Evolutionary conservation across 352 stramenopile genomes (phyloP), one percentile per base, ranked within the genome.

Genomic region (Globisporangium nodosum): DNA sequence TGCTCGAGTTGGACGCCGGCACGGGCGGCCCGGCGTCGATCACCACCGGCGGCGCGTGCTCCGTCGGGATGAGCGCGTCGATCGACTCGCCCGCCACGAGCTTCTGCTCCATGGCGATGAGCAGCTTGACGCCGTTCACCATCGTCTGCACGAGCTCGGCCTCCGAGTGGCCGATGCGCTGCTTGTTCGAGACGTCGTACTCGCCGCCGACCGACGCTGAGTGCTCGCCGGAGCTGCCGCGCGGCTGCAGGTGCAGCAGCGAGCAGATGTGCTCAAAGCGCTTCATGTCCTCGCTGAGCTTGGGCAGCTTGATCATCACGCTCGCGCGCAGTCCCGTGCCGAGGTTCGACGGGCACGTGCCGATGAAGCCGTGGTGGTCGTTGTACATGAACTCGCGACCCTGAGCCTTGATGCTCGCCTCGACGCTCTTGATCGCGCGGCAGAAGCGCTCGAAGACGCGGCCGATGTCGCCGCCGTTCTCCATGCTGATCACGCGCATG

Each of bases 121-220:
- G 33, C 33, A 39, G 33, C 33, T 39, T 39, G 2, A 98, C 84
- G 30, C 94, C 94, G 62, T 98, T 86, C 50, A 98, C 97, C 91
- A 98, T 98, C 24, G 92, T 88, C 78, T 98, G 94, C 56, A 98
- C 94, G 21, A 98, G 77, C 65, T 98, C 83, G 3, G 97, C 90
- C 66, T 98, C 94, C 48, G 85, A 97, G 58, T 96, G 96, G 13
- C 94, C 94, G 57, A 98, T 88, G 49, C 91, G 75, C 49, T 96
- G 88, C 57, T 96, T 93, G 80, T 98, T 98, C 4, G 90, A 97
- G 60, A 98, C 85, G 56, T 98, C 94, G 70, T 91, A 98, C 54
- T 97, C 90, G 43, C 90, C 87, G 30, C 85, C 87, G 97, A 62
- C 60, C 24, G 82, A 73, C 15, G 82, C 83, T 33, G 77, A 92